Percentiles rank a stretch among this genome's conserved stretches.
Conservation (phyloP, 2,329 filamentous ascomycete species). For the Xylariaceae sp. region DNA sequence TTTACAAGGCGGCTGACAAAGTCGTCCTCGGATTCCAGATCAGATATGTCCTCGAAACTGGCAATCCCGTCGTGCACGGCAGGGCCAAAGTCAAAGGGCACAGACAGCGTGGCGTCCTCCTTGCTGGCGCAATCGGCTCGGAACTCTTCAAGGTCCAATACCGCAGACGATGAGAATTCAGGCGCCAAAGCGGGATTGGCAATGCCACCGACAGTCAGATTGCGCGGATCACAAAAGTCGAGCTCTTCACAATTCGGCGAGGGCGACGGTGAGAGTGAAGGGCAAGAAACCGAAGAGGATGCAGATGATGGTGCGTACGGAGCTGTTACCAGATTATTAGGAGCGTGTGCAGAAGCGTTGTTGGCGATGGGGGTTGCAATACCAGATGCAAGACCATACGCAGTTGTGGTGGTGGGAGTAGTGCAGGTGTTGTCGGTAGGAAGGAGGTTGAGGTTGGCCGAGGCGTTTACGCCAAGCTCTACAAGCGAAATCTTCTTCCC, state of each 20-base stretch:
- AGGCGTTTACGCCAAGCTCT: conserved; percentile 54
- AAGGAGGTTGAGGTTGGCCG: conserved; percentile 66
- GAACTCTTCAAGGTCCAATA: conserved; percentile 50
- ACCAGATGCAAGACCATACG: not conserved
- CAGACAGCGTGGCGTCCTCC: conserved; percentile 41
- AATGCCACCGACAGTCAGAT: conserved; percentile 66
- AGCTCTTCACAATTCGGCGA: conserved; percentile 74
- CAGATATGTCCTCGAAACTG: conserved; percentile 78
- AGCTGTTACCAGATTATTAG: conserved; percentile 6
- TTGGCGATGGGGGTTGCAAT: not conserved
- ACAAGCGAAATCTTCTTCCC: conserved; percentile 52
- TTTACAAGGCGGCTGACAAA: conserved; percentile 70
- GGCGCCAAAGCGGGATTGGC: conserved; percentile 45
- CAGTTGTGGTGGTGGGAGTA: conserved; percentile 18
- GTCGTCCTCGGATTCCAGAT: conserved; percentile 87
- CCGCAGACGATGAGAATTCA: conserved; percentile 61
- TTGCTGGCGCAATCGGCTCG: conserved; percentile 45
- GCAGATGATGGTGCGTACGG: conserved; percentile 9
- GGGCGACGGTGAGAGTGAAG: conserved; percentile 82
- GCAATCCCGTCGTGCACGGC: conserved; percentile 56
- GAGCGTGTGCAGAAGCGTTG: conserved; percentile 3
- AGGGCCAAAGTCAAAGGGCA: conserved; percentile 49
- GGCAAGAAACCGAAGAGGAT: conserved; percentile 56
- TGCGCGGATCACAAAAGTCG: conserved; percentile 87
- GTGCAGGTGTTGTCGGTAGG: conserved; percentile 34